These are phyloP conservation scores for Diaporthe sp. DNA, from an alignment of 2,329 filamentous ascomycete genomes.

Conservation along the genomic window DNA sequence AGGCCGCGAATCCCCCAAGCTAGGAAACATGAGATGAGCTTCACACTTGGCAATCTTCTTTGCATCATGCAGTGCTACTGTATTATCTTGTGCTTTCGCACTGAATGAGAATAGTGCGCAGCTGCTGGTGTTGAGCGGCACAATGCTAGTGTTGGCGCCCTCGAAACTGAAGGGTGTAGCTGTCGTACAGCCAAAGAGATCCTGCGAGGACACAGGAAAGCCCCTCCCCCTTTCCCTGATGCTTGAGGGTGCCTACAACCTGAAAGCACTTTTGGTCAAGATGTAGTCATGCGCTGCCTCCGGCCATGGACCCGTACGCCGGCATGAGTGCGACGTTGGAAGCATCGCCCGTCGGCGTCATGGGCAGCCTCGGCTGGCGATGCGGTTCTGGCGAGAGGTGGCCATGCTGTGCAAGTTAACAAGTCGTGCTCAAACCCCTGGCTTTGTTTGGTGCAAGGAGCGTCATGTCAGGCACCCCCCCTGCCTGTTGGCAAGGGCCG, in stretches of 20 bases:
- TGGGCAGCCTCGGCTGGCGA: slow-evolving; percentile 6
- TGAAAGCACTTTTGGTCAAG: background rate
- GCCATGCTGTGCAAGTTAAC: background rate
- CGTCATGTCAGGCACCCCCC: slow-evolving; percentile 5
- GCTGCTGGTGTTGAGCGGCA: background rate
- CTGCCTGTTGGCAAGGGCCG: slow-evolving; percentile 1
- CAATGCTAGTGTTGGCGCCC: background rate
- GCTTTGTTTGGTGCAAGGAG: background rate
- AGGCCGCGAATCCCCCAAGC: background rate
- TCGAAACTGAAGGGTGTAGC: background rate
- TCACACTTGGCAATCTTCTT: slow-evolving; percentile 8
- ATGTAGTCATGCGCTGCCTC: background rate
- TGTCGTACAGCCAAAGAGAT: too few species aligned
- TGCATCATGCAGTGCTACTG: slow-evolving; percentile 22
- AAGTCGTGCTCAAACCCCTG: background rate
- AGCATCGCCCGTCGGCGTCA: background rate
- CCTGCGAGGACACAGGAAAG: background rate
- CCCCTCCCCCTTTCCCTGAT: too few species aligned
- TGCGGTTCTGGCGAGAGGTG: background rate
- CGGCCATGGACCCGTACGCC: background rate
- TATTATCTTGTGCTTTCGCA: background rate
- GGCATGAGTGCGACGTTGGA: background rate
- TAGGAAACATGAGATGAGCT: slow-evolving; percentile 14
- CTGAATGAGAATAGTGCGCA: background rate
- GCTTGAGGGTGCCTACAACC: background rate